Evolutionary conservation across 2,329 filamentous ascomycete species (phyloP).

Genomic region (Akanthomyces lecanii): DNA sequence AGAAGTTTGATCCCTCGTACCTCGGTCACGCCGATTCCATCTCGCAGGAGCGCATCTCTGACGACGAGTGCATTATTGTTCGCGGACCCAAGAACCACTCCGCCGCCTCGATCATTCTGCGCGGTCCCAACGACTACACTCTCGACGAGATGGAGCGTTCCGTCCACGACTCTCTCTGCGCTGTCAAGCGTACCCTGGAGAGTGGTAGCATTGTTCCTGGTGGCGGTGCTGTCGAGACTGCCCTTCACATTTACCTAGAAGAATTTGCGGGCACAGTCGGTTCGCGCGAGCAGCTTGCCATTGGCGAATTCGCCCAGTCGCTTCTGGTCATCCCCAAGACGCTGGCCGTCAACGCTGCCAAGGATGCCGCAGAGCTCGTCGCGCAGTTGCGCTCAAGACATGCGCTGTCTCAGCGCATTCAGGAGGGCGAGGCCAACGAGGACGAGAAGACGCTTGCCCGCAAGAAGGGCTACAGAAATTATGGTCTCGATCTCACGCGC

Average conservation of each 20-base stretch:
- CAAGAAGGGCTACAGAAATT: conserved; percentile 98
- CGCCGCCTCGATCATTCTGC: conserved; percentile 91
- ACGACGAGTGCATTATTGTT: conserved; percentile 96
- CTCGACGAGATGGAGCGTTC: conserved; percentile 99
- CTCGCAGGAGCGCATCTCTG: conserved; percentile 95
- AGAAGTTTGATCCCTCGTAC: conserved; percentile 88
- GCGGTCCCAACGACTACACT: conserved; percentile 91
- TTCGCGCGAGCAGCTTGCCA: conserved; percentile 94
- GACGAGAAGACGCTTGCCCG: conserved; percentile 86
- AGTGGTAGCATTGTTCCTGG: conserved; percentile 95
- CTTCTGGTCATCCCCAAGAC: conserved; percentile 95
- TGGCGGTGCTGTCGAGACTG: conserved; percentile 96
- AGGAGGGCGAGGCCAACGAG: conserved; percentile 77
- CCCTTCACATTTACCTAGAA: conserved; percentile 97
- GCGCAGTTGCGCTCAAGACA: conserved; percentile 93
- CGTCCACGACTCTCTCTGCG: conserved; percentile 92
- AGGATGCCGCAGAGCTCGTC: conserved; percentile 91
- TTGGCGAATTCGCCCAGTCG: conserved; percentile 93
- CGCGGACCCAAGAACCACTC: conserved; percentile 94
- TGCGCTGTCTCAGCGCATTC: conserved; percentile 86
- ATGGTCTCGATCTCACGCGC: conserved; percentile 83
- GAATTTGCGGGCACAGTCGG: conserved; percentile 97
- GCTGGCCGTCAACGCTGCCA: conserved; percentile 92
- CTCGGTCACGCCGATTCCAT: conserved; percentile 93
- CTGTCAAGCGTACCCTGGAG: conserved; percentile 94